A percentile compares a stretch with the other conserved stretches of the same genome.
Evolutionary conservation across 2,329 filamentous ascomycete species (phyloP).

Genomic region (Exophiala oligosperma): DNA sequence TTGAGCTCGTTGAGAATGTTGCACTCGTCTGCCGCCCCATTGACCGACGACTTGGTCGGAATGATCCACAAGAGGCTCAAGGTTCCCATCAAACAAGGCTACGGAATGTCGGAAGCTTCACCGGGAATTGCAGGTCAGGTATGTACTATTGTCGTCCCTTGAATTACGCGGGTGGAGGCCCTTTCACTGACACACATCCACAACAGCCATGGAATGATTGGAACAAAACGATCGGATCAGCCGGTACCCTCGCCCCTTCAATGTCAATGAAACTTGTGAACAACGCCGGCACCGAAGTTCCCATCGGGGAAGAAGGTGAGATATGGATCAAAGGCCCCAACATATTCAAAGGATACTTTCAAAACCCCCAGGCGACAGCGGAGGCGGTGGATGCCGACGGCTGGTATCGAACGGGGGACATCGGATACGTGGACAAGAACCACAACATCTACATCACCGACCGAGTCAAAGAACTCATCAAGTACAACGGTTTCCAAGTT

Average conservation of each 20-base stretch:
- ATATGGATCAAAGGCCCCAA: slow-evolving; percentile 65
- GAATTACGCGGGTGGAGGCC: neutral
- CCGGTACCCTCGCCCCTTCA: slow-evolving; percentile 68
- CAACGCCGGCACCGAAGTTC: slow-evolving; percentile 52
- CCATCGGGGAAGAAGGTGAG: slow-evolving; percentile 64
- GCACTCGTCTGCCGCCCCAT: slow-evolving; percentile 81
- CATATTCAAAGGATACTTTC: slow-evolving; percentile 54
- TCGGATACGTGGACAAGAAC: slow-evolving; percentile 72
- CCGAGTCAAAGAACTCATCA: slow-evolving; percentile 65
- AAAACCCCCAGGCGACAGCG: slow-evolving; percentile 50
- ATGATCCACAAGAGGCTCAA: slow-evolving; percentile 71
- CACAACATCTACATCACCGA: slow-evolving; percentile 89
- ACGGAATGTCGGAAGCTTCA: slow-evolving; percentile 82
- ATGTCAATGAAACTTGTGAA: slow-evolving; percentile 66
- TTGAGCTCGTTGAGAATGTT: slow-evolving; percentile 77
- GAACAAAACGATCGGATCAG: slow-evolving; percentile 69
- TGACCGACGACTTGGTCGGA: slow-evolving; percentile 76
- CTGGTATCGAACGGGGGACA: slow-evolving; percentile 86
- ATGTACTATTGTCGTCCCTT: neutral
- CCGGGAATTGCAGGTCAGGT: slow-evolving; percentile 51
- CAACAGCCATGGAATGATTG: slow-evolving; percentile 68
- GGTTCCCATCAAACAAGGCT: slow-evolving; percentile 81
- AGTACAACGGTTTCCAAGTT: slow-evolving; percentile 73
- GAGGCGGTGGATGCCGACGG: slow-evolving; percentile 62
- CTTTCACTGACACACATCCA: slow-evolving; percentile 51